Conservation (phyloP, 345 rosid species). For the Eucalyptus curtisii region DNA sequence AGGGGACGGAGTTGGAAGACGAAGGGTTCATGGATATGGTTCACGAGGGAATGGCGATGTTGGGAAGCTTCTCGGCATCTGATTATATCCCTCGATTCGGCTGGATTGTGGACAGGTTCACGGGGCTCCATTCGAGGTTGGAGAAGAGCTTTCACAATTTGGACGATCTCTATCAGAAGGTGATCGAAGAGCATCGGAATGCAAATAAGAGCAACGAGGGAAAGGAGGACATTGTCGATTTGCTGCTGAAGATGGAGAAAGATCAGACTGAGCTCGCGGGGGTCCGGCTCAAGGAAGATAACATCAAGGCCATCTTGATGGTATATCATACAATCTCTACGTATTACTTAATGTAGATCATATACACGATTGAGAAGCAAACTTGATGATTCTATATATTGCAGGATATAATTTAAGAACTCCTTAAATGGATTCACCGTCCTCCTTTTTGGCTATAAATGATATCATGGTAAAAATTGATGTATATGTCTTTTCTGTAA, state of each 20-base stretch:
- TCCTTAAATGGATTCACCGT: too few relatives aligned
- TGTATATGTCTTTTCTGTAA: too few relatives aligned
- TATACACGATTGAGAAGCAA: too few relatives aligned
- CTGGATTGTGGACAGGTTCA: slow-evolving; percentile 6
- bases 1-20: background rate
- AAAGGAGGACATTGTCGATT: slow-evolving; percentile 6
- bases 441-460: too few relatives aligned
- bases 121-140: background rate
- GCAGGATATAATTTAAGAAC: too few relatives aligned
- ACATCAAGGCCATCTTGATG: background rate
- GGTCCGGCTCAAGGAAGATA: background rate
- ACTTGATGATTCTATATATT: too few relatives aligned
- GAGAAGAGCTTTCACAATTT: background rate
- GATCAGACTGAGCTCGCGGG: background rate
- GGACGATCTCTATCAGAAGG: background rate
- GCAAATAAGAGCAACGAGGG: background rate
- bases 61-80: background rate
- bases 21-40: background rate
- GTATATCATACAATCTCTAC: too few relatives aligned
- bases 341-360: too few relatives aligned
- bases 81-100: slow-evolving; percentile 5
- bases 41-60: background rate
- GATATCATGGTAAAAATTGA: background rate
- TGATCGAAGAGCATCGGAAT: background rate
- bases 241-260: background rate